phyloP scores from a whole-genome alignment of 768 basidiomycete genomes.

The Thelephora aurantiotincta region DNA sequence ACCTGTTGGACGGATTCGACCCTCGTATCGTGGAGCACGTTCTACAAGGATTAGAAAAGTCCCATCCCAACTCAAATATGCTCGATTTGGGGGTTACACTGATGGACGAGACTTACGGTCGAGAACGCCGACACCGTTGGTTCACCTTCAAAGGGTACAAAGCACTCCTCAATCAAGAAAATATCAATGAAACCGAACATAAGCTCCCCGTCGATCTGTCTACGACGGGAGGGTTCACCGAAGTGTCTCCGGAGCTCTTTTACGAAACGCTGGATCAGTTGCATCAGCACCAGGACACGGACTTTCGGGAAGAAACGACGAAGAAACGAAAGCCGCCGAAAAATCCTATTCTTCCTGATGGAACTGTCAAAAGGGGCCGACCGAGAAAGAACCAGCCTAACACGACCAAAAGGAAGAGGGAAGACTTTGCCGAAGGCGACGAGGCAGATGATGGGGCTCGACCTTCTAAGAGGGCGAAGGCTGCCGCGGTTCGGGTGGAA shows the following conservation, averaged over 20 bases:
- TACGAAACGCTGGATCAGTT: constrained; percentile 33
- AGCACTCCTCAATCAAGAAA: constrained; percentile 46
- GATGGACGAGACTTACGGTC: constrained; percentile 69
- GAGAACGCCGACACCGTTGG: constrained; percentile 79
- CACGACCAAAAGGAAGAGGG: not conserved
- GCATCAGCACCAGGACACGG: constrained; percentile 28
- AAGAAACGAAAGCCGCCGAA: constrained; percentile 22
- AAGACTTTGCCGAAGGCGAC: not conserved
- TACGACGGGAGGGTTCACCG: constrained; percentile 39
- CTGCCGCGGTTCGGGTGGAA: too few species aligned
- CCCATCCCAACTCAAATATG: constrained; percentile 54
- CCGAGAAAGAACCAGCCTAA: constrained; percentile 27
- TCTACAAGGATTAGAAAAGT: constrained; percentile 52
- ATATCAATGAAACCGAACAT: constrained; percentile 38
- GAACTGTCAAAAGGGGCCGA: constrained; percentile 41
- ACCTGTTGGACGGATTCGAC: constrained; percentile 55
- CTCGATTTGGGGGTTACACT: constrained; percentile 55
- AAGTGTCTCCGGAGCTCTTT: constrained; percentile 33
- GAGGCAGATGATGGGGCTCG: constrained; percentile 2
- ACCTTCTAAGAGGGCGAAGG: not conserved
- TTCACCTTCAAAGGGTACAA: constrained; percentile 63
- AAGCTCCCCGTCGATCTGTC: constrained; percentile 33
- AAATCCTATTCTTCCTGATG: constrained; percentile 36
- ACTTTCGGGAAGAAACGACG: constrained; percentile 9
- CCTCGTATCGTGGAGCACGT: constrained; percentile 75